A percentile compares a stretch with the other conserved stretches of the same genome.
phyloP scores from a whole-genome alignment of 225 moss, liverwort and hornwort genomes.

The Straminergon stramineum region DNA sequence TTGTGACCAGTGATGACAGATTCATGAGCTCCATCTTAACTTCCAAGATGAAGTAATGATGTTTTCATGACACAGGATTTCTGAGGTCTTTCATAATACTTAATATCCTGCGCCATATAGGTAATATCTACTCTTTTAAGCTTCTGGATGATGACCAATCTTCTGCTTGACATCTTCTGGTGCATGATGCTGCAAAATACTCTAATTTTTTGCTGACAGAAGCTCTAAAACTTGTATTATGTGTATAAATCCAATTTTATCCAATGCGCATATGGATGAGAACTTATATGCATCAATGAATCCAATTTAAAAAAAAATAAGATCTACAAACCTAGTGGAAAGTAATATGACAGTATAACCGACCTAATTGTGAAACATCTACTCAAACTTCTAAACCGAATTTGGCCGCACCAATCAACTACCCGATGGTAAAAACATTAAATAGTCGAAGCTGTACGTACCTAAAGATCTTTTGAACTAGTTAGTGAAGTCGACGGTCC shows the following conservation, averaged over 20 bases:
- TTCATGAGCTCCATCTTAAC: slow-evolving; percentile 45
- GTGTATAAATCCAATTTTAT: no score
- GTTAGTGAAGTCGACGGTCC: background rate
- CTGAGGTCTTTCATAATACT: background rate
- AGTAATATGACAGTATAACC: fast-evolving
- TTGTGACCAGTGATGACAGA: slow-evolving; percentile 6
- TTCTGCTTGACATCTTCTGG: slow-evolving; percentile 19
- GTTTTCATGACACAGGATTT: slow-evolving; percentile 37
- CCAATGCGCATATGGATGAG: no score
- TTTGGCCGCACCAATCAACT: fast-evolving
- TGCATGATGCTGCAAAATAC: slow-evolving; percentile 37
- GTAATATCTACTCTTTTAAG: background rate
- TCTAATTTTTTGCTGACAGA: slow-evolving; percentile 56
- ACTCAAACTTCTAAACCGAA: no score
- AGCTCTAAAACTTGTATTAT: background rate
- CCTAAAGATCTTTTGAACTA: background rate
- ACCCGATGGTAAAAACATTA: fast-evolving
- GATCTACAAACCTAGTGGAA: fast-evolving
- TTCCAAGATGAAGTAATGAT: slow-evolving; percentile 12
- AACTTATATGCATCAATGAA: no score
- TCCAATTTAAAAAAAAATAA: no score
- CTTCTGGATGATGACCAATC: slow-evolving; percentile 35
- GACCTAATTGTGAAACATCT: no score
- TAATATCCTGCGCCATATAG: no score
- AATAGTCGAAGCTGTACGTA: fast-evolving